phyloP scores from a whole-genome alignment of 768 basidiomycete genomes.

The Serpula lacrymans region DNA sequence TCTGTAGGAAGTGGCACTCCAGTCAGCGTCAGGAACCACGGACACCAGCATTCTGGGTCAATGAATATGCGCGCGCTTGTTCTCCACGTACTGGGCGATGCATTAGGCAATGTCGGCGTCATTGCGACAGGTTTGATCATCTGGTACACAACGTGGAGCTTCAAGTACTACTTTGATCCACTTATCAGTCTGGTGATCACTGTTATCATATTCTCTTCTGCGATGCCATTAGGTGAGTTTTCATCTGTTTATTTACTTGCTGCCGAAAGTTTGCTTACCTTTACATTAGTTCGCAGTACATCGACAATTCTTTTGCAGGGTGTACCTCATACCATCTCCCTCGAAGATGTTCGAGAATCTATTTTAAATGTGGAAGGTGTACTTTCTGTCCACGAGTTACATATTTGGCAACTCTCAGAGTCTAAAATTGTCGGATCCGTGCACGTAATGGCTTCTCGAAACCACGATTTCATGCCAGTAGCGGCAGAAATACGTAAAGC shows the following conservation, averaged over 20 bases:
- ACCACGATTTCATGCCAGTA: constrained; percentile 88
- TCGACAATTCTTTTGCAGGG: constrained; percentile 95
- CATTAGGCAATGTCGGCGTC: constrained; percentile 96
- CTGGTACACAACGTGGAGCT: constrained; percentile 82
- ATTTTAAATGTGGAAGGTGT: constrained; percentile 85
- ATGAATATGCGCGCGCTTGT: constrained; percentile 99
- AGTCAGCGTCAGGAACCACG: no score
- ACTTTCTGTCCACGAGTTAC: constrained; percentile 83
- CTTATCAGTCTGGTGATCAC: constrained; percentile 92
- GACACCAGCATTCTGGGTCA: constrained; percentile 50
- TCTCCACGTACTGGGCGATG: constrained; percentile 94
- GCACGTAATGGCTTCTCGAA: constrained; percentile 81
- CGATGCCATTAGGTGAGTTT: constrained; percentile 77
- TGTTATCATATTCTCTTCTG: constrained; percentile 93
- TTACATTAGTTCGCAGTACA: constrained; percentile 68
- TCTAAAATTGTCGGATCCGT: constrained; percentile 93
- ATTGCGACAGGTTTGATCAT: constrained; percentile 94
- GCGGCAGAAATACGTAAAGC: constrained; percentile 79
- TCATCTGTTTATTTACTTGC: constrained; percentile 2
- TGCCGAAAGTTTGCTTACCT: constrained; percentile 8
- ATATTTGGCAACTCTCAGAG: constrained; percentile 97
- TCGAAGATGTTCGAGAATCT: constrained; percentile 83
- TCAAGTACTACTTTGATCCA: constrained; percentile 92
- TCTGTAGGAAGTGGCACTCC: no score
- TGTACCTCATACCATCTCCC: constrained; percentile 83